A percentile compares a stretch with the other conserved stretches of the same genome.
phyloP scores from a whole-genome alignment of 768 basidiomycete genomes.

The Terana coerulea region DNA sequence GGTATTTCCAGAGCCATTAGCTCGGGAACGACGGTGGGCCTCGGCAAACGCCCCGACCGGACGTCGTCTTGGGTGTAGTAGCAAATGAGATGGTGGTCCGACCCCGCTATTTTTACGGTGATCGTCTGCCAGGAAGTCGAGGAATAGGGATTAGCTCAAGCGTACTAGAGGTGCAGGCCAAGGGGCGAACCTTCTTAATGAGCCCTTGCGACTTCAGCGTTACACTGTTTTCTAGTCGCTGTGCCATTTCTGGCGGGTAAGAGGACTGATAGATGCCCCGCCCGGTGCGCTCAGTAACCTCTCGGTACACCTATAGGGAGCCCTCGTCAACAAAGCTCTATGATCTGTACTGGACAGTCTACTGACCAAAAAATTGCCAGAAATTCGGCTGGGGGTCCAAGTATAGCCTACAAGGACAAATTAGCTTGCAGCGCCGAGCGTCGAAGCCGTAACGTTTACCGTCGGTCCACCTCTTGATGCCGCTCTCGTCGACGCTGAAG shows the following conservation, averaged over 20 bases:
- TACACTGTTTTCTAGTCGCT: slow-evolving; percentile 18
- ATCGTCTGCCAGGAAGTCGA: slow-evolving; percentile 55
- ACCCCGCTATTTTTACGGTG: slow-evolving; percentile 74
- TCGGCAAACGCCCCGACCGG: slow-evolving; percentile 60
- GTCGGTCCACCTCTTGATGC: slow-evolving; percentile 86
- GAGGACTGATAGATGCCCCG: slow-evolving; percentile 34
- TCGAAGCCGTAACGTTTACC: slow-evolving; percentile 26
- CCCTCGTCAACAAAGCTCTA: background rate
- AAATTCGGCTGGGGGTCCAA: slow-evolving; percentile 83
- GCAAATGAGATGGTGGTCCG: slow-evolving; percentile 78
- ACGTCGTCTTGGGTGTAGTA: slow-evolving; percentile 84
- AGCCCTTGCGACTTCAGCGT: slow-evolving; percentile 49
- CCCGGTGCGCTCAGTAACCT: slow-evolving; percentile 66
- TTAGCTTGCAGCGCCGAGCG: too few relatives aligned
- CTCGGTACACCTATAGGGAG: slow-evolving; percentile 67
- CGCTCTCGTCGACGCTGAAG: slow-evolving; percentile 85
- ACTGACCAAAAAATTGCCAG: slow-evolving; percentile 79
- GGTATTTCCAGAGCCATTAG: slow-evolving; percentile 73
- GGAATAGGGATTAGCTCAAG: background rate
- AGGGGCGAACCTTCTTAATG: slow-evolving; percentile 66
- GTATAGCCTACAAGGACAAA: slow-evolving; percentile 8
- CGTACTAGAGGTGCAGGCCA: background rate
- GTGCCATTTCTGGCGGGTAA: slow-evolving; percentile 13
- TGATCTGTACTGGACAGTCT: background rate
- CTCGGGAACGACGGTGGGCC: slow-evolving; percentile 66